These are phyloP conservation scores for Boeremia lycopersici DNA, from an alignment of 2,329 filamentous ascomycete species.

Conservation along the genomic window DNA sequence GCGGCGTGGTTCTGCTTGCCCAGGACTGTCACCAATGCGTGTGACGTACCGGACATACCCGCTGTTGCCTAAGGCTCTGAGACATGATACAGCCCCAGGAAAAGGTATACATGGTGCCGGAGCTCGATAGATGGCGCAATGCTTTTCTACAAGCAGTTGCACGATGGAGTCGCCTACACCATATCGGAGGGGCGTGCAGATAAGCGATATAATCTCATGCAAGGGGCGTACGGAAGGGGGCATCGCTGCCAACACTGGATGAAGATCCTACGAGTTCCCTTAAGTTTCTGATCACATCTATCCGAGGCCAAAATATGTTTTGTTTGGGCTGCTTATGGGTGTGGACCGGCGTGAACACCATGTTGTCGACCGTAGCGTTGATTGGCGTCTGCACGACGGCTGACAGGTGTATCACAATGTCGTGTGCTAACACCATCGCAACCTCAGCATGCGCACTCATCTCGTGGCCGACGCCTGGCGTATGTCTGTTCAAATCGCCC, in stretches of 20 bases:
- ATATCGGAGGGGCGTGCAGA: not conserved
- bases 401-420: not conserved
- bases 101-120: not conserved
- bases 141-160: conserved; percentile 3
- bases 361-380: not conserved
- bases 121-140: conserved; percentile 2
- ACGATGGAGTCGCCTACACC: conserved; percentile 1
- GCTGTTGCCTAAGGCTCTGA: not conserved
- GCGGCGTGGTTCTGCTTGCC: conserved; percentile 6
- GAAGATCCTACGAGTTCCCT: conserved; percentile 3
- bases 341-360: not conserved
- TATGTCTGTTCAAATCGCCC: not conserved
- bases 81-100: conserved; percentile 2
- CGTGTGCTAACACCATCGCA: not conserved
- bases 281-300: not conserved
- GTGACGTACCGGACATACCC: conserved; percentile 2
- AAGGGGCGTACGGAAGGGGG: conserved; percentile 1
- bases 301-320: not conserved
- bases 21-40: not conserved
- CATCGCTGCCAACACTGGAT: not conserved
- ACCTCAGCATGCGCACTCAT: not conserved
- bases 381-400: not conserved
- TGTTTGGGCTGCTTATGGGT: not conserved
- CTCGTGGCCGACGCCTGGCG: not conserved
- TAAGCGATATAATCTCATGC: conserved; percentile 1